A percentile compares a stretch with the other conserved stretches of the same genome.
phyloP scores from a whole-genome alignment of 2,329 filamentous ascomycete species.

The Ambrosiella beaveri region DNA sequence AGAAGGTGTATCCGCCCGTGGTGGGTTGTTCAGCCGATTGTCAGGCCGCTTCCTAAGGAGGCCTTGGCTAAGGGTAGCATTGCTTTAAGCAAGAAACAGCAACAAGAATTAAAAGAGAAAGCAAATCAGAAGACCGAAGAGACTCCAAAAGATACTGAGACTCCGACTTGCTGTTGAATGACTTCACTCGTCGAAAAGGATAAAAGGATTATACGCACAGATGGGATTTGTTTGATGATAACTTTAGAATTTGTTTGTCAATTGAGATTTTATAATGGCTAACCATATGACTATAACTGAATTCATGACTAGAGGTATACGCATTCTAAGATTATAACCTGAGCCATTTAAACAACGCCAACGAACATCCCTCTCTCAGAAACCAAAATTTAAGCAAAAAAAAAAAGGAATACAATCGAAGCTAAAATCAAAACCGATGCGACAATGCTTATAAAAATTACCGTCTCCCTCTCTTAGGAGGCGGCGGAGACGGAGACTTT shows the following conservation, averaged over 20 bases:
- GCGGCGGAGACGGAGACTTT: slow-evolving; percentile 13
- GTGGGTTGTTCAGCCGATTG: slow-evolving; percentile 80
- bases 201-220: neutral
- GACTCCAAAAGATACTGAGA: neutral
- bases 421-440: slow-evolving; percentile 2
- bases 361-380: too few relatives aligned
- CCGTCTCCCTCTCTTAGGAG: slow-evolving; percentile 13
- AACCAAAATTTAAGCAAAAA: neutral
- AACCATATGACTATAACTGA: too few relatives aligned
- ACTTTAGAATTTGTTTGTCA: neutral
- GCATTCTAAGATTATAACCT: too few relatives aligned
- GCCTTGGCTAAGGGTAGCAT: slow-evolving; percentile 69
- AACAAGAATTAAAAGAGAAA: slow-evolving; percentile 22
- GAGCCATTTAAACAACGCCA: too few relatives aligned
- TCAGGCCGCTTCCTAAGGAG: slow-evolving; percentile 73
- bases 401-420: neutral
- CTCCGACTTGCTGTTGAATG: neutral
- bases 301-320: too few relatives aligned
- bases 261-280: too few relatives aligned
- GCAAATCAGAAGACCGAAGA: neutral
- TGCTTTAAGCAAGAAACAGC: slow-evolving; percentile 53
- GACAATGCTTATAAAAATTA: neutral
- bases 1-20: slow-evolving; percentile 62
- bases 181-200: neutral
- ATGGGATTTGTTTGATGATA: neutral